Evolutionary conservation across 768 basidiomycete species (phyloP).

Genomic region (Suillus hirtellus): DNA sequence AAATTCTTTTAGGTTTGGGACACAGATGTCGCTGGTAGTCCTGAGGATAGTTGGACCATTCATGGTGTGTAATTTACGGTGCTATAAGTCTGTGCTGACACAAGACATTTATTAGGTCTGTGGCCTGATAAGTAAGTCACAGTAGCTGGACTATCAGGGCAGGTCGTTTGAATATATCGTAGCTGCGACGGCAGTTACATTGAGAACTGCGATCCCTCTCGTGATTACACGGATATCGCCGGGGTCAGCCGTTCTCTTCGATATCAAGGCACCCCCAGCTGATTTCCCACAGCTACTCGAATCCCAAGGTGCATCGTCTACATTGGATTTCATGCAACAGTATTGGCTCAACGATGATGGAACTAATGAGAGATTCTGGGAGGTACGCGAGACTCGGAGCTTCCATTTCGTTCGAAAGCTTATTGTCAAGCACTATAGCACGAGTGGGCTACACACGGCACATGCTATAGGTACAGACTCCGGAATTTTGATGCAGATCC

Average conservation of each 20-base stretch:
- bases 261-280: background rate
- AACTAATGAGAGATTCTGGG: constrained; percentile 65
- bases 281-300: constrained; percentile 47
- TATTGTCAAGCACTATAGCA: constrained; percentile 41
- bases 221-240: constrained; percentile 46
- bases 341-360: constrained; percentile 66
- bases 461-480: constrained; percentile 36
- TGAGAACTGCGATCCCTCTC: constrained; percentile 41
- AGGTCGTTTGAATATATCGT: constrained; percentile 8
- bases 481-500: background rate
- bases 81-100: constrained; percentile 11
- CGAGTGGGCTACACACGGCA: constrained; percentile 74
- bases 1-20: constrained; percentile 63
- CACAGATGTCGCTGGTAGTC: constrained; percentile 61
- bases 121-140: constrained; percentile 62
- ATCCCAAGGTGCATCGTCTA: constrained; percentile 57
- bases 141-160: background rate
- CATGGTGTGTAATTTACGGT: constrained; percentile 49
- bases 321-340: constrained; percentile 59
- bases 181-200: constrained; percentile 55
- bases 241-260: constrained; percentile 29
- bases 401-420: constrained; percentile 2
- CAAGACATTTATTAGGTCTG: constrained; percentile 43
- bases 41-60: constrained; percentile 70
- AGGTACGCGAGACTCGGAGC: constrained; percentile 39